Evolutionary conservation across 768 basidiomycete species (phyloP).

Genomic region (Stropharia rugosoannulata): DNA sequence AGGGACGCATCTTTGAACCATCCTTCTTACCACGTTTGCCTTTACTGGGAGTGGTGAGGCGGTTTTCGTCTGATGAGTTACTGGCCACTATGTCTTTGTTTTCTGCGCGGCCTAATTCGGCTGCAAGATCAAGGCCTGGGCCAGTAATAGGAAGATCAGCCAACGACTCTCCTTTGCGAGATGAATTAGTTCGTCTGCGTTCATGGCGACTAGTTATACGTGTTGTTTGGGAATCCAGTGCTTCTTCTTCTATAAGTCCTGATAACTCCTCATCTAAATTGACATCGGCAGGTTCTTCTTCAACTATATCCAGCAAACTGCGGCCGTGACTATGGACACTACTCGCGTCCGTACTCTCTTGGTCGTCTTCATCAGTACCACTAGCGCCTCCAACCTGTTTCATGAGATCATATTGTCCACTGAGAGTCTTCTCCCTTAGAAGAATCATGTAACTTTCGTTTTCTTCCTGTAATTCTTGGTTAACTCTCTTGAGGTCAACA

Average conservation of each 20-base stretch:
- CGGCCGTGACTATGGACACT: constrained; percentile 57
- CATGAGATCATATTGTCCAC: constrained; percentile 80
- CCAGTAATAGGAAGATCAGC: constrained; percentile 87
- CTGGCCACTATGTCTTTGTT: constrained; percentile 78
- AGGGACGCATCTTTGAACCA: constrained; percentile 35
- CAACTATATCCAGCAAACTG: constrained; percentile 62
- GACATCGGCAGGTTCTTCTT: constrained; percentile 50
- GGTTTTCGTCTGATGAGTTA: constrained; percentile 51
- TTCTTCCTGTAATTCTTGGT: constrained; percentile 88
- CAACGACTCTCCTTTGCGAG: constrained; percentile 74
- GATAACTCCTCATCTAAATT: constrained; percentile 37
- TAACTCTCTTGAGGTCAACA: constrained; percentile 84
- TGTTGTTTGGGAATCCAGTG: constrained; percentile 34
- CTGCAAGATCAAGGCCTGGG: constrained; percentile 86
- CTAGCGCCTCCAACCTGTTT: constrained; percentile 58
- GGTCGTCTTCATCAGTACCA: constrained; percentile 37
- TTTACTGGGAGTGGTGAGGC: constrained; percentile 42
- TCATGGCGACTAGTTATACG: constrained; percentile 42
- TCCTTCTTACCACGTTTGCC: constrained; percentile 48
- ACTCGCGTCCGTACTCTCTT: constrained; percentile 46
- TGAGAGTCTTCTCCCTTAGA: constrained; percentile 86
- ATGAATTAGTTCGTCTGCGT: constrained; percentile 55
- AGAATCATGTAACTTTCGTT: constrained; percentile 97
- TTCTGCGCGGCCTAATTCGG: constrained; percentile 89
- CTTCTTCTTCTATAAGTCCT: constrained; percentile 30